A percentile compares a stretch with the other conserved stretches of the same genome.
Evolutionary conservation across 2,329 filamentous ascomycete species (phyloP).

Genomic region (Fusarium fracticaudum): DNA sequence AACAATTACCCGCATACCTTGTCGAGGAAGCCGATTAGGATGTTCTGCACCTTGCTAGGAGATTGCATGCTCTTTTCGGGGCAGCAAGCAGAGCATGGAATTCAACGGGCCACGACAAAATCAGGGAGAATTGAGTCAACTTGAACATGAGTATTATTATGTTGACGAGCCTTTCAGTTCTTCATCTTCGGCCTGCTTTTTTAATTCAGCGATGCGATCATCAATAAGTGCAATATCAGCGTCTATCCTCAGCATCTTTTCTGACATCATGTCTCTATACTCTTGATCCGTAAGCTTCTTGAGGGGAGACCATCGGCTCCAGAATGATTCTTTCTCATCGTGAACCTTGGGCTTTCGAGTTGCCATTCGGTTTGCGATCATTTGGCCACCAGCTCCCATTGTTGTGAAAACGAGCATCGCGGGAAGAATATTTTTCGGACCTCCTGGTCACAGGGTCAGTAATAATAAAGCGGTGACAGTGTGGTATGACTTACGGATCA

Average conservation of each 20-base stretch:
- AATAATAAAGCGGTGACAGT: not conserved
- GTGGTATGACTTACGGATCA: conserved; percentile 57
- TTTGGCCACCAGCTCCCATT: conserved; percentile 53
- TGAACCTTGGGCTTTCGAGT: conserved; percentile 37
- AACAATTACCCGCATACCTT: not conserved
- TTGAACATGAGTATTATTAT: conserved; percentile 3
- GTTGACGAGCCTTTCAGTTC: conserved; percentile 8
- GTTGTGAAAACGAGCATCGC: conserved; percentile 60
- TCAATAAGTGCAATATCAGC: conserved; percentile 82
- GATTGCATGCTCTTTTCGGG: not conserved
- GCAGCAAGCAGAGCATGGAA: not conserved
- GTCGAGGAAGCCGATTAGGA: not conserved
- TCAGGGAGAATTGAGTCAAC: not conserved
- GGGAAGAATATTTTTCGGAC: conserved; percentile 62
- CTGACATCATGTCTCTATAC: conserved; percentile 74
- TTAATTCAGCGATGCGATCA: conserved; percentile 69
- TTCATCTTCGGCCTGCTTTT: conserved; percentile 22
- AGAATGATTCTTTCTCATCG: conserved; percentile 56
- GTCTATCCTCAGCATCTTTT: conserved; percentile 76
- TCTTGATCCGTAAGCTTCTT: conserved; percentile 76
- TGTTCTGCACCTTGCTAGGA: conserved; percentile 6
- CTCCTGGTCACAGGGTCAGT: conserved; percentile 52
- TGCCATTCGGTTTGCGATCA: conserved; percentile 48
- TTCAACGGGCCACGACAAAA: not conserved
- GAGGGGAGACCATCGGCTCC: conserved; percentile 77